Evolutionary conservation across 805 yeast species (phyloP).

Genomic region (Hanseniaspora mollemarum): DNA sequence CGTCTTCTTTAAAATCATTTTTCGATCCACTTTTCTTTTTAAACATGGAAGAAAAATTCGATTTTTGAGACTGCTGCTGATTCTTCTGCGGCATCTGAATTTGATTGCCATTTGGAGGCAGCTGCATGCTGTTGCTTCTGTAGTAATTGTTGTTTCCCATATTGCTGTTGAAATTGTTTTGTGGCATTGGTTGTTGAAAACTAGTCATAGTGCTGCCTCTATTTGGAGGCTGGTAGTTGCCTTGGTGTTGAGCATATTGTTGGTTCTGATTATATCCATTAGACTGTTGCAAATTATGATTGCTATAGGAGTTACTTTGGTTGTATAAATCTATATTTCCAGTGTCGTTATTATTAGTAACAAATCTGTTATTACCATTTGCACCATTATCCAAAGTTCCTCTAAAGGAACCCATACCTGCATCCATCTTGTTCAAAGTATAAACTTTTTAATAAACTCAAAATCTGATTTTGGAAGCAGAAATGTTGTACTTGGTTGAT

Average conservation of each 20-base stretch:
- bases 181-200: constrained; percentile 17
- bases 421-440: constrained; percentile 7
- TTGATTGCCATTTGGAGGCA: not conserved
- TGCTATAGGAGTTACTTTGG: not conserved
- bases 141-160: not conserved
- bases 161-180: constrained; percentile 11
- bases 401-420: constrained; percentile 14
- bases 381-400: not conserved
- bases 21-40: constrained; percentile 9
- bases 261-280: not conserved
- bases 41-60: constrained; percentile 8
- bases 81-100: not conserved
- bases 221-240: not conserved
- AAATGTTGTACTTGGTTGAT: not conserved
- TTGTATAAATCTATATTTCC: not conserved
- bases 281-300: not conserved
- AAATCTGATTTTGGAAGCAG: not conserved
- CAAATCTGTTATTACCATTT: not conserved
- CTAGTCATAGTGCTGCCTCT: constrained; percentile 13
- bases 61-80: not conserved
- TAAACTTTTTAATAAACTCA: not conserved
- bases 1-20: constrained; percentile 22
- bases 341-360: not conserved
- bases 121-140: constrained; percentile 1
- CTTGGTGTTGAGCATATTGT: not conserved